A percentile compares a stretch with the other conserved stretches of the same genome.
Evolutionary conservation across 169 alveolate genomes (phyloP).

Genomic region (Plasmodium relictum): DNA sequence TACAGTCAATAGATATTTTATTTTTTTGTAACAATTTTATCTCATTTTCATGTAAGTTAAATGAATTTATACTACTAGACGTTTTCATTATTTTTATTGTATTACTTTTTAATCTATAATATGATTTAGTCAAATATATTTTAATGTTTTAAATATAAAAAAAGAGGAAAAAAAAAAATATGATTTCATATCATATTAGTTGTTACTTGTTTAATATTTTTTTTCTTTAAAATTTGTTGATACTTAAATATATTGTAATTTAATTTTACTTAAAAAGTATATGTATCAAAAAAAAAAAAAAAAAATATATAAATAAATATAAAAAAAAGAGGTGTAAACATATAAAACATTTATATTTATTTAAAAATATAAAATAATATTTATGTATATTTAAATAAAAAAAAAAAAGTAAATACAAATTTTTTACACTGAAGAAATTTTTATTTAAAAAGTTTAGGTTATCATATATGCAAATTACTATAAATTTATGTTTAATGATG

Average conservation of each 20-base stretch:
- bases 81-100: constrained; percentile 69
- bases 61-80: constrained; percentile 31
- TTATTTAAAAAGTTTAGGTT: too few relatives aligned
- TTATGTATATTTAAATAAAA: constrained; percentile 2
- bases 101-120: constrained; percentile 45
- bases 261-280: too few relatives aligned
- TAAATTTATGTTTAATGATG: too few relatives aligned
- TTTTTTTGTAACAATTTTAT: constrained; percentile 27
- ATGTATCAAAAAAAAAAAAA: too few relatives aligned
- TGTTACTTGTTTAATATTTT: too few relatives aligned
- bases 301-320: too few relatives aligned
- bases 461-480: too few relatives aligned
- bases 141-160: constrained; percentile 15
- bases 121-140: constrained; percentile 11
- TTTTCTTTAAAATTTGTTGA: too few relatives aligned
- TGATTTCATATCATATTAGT: too few relatives aligned
- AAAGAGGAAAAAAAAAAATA: constrained; percentile 19
- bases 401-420: constrained; percentile 8
- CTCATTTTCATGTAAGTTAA: constrained; percentile 56
- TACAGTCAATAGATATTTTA: constrained; percentile 30
- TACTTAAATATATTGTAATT: too few relatives aligned
- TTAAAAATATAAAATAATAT: constrained; percentile 16
- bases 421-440: too few relatives aligned
- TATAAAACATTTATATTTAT: not conserved
- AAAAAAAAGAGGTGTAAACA: too few relatives aligned